phyloP scores from a whole-genome alignment of 176 grass and related monocot species.

The Alopecurus myosuroides region DNA sequence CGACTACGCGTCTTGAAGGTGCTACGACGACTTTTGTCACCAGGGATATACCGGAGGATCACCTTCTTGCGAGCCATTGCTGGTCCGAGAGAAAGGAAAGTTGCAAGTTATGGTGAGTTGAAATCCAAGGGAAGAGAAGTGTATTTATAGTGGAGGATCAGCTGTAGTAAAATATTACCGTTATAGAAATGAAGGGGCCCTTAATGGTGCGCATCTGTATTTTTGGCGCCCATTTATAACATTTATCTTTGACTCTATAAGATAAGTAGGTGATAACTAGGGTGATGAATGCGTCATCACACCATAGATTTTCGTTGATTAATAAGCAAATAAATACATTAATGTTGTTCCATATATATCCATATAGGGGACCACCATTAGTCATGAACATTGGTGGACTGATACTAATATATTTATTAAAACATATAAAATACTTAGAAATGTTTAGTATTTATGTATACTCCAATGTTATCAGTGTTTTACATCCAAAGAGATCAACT shows the following conservation, averaged over 20 bases:
- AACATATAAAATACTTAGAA: no score
- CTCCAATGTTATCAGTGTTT: no score
- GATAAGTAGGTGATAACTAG: not conserved
- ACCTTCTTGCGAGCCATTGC: conserved; percentile 40
- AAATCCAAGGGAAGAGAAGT: not conserved
- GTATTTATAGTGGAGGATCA: not conserved
- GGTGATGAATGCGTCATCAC: not conserved
- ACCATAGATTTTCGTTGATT: not conserved
- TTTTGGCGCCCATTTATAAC: not conserved
- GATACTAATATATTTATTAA: no score
- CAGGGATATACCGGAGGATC: conserved; percentile 12
- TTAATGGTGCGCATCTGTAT: not conserved
- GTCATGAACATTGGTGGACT: no score
- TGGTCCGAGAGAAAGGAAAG: not conserved
- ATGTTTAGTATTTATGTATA: no score
- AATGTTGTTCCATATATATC: no score
- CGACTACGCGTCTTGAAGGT: no score
- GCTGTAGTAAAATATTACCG: not conserved
- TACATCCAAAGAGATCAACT: no score
- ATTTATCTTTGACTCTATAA: not conserved
- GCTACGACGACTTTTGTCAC: no score
- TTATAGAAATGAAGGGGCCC: not conserved
- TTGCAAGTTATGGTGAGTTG: not conserved
- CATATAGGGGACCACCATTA: no score
- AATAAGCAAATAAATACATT: no score